Evolutionary conservation across 768 basidiomycete genomes (phyloP).

Genomic region (Trametes sanguinea): DNA sequence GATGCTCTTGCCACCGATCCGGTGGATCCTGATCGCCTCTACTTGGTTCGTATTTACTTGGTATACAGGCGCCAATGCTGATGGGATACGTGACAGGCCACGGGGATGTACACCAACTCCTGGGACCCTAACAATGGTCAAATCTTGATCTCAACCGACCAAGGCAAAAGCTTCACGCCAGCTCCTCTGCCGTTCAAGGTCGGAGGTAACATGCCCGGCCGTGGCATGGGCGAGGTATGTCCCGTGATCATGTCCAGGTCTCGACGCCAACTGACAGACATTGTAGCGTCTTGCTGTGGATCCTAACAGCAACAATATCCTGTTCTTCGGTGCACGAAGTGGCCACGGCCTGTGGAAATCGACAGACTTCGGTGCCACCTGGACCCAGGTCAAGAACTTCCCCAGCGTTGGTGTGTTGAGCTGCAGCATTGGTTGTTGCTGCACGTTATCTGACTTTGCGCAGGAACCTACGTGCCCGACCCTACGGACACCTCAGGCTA

Average conservation of each 20-base stretch:
- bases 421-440: background rate
- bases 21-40: constrained; percentile 54
- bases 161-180: constrained; percentile 55
- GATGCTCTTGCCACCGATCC: constrained; percentile 62
- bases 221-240: constrained; percentile 60
- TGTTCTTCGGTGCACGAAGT: constrained; percentile 65
- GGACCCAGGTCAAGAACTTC: constrained; percentile 61
- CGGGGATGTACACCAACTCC: constrained; percentile 63
- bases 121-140: constrained; percentile 65
- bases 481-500: constrained; percentile 49
- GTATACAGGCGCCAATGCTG: background rate
- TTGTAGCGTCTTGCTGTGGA: constrained; percentile 59
- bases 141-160: constrained; percentile 61
- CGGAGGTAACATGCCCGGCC: constrained; percentile 70
- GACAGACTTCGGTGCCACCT: constrained; percentile 56
- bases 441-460: background rate
- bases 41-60: constrained; percentile 35
- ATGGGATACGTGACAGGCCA: constrained; percentile 39
- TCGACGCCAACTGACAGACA: background rate
- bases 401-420: constrained; percentile 51
- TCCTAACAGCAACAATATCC: constrained; percentile 59
- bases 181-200: constrained; percentile 64
- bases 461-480: constrained; percentile 57
- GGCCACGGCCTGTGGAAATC: constrained; percentile 72
- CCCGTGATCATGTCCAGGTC: background rate